Evolutionary conservation across 495 filamentous ascomycete species (phyloP).

Genomic region (Penicillium bialowiezense): DNA sequence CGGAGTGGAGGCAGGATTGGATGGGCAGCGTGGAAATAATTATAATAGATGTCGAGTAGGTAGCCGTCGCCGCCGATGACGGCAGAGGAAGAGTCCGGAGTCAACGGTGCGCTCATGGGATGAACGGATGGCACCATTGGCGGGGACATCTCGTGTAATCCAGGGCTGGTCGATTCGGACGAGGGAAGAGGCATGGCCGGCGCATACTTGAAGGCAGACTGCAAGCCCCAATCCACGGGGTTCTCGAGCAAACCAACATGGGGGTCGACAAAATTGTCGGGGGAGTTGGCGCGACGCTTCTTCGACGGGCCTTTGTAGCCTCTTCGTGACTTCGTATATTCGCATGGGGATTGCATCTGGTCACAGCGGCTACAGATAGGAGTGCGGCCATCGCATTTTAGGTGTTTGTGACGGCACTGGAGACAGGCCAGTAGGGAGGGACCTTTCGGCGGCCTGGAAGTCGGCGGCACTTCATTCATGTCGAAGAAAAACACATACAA

Average conservation of each 20-base stretch:
- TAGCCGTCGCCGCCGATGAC: slow-evolving; percentile 38
- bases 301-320: slow-evolving; percentile 48
- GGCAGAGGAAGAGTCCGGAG: slow-evolving; percentile 41
- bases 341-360: slow-evolving; percentile 31
- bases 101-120: slow-evolving; percentile 29
- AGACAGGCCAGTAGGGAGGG: slow-evolving; percentile 54
- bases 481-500: slow-evolving; percentile 8
- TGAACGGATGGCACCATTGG: slow-evolving; percentile 17
- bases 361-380: slow-evolving; percentile 43
- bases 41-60: slow-evolving; percentile 46
- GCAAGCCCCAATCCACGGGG: slow-evolving; percentile 32
- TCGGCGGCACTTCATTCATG: slow-evolving; percentile 24
- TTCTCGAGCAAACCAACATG: slow-evolving; percentile 19
- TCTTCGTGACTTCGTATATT: slow-evolving; percentile 47
- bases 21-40: slow-evolving; percentile 45
- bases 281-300: slow-evolving; percentile 43
- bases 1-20: slow-evolving; percentile 41
- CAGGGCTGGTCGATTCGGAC: slow-evolving; percentile 25
- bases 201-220: slow-evolving; percentile 20
- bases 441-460: slow-evolving; percentile 22
- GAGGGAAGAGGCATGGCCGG: slow-evolving; percentile 25
- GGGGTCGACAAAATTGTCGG: slow-evolving; percentile 25
- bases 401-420: slow-evolving; percentile 58
- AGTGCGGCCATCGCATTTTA: slow-evolving; percentile 48
- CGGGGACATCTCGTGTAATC: slow-evolving; percentile 17